Base-by-base conservation (phyloP, 1,284 basidiomycete species). In the Cutaneotrichosporon daszewskae region DNA sequence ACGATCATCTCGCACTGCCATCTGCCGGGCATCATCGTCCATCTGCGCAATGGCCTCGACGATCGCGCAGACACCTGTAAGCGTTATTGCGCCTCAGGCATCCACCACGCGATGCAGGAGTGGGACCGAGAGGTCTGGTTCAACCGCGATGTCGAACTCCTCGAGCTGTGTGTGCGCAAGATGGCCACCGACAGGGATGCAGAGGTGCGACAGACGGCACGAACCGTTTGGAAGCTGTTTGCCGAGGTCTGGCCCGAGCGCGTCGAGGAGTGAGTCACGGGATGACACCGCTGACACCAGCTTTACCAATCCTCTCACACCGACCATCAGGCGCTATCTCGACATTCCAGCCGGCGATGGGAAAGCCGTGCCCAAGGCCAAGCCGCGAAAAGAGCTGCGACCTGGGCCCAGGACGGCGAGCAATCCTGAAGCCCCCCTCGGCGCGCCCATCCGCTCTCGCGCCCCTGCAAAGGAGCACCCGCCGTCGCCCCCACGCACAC, bases 141-240 rank as follows among this genome's bases (percentile, higher is more conserved):
- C 2, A 55, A 58, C 14, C 66, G 59, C 44, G 62, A 59, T 9
- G 34, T 67, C 6, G 54, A 41, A 14, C 37, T 68, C 14, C 47
- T 76, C 19, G 75, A 76, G 48, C 55, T 54, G 4, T 60, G 66
- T 17, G 56, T 76, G 22, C 66, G 59, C 45, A 63, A 62, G 40
- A 69, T 71, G 49, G 73, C 69, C 4, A 69, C 65, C 0, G 74
- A 76, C 45, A 68, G 71, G 32, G 72, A 75, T 53, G 59, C 68
- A 0, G 72, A 75, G 36, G 75, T 75, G 1, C 55, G 75, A 34
- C 64, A 68, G 53, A 65, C 60, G 10, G 68, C 64, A 8, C 74
- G 72, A 50, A 57, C 60, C 24, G 51, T 76, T 14, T 76, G 73
- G 67, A 69, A 57, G 22, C 38, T 46, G 27, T 76, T 72, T 47